Base-by-base conservation (phyloP, 2,329 filamentous ascomycete species). In the Phaeomoniella chlamydospora region DNA sequence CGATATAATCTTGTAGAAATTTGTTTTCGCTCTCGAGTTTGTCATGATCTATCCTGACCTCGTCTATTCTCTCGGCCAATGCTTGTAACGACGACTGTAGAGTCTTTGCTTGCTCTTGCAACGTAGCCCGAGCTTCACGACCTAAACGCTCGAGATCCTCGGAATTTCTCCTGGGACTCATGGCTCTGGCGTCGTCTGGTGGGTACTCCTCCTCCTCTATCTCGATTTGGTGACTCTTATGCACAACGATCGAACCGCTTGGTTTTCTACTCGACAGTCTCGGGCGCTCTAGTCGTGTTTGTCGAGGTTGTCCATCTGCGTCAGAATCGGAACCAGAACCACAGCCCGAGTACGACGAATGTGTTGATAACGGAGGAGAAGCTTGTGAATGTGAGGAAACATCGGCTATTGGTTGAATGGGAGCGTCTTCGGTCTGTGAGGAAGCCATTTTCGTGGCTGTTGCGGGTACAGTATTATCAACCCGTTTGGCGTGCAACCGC, bases 21-120 rank as follows among this genome's bases (percentile, higher is more conserved):
- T 86, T 88, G 68, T 98, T 98, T 57, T 94, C 87, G 57, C 73
- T 90, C 58, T 96, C 87, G 37, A 98, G 75, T 60, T 94, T 94
- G 62, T 94, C 85, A 54, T 98, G 87, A 54, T 96, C 88, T 48
- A 82, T 80, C 57, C 86, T 84, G 44, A 96, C 87, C 18, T 84
- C 83, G 53, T 98, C 90, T 55, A 96, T 92, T 35, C 86, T 81
- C 58, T 94, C 84, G 45, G 94, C 85, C 31, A 96, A 80, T 43
- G 80, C 83, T 42, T 92, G 69, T 19, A 98, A 74, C 17, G 85
- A 93, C 37, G 86, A 83, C 59, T 98, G 90, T 17, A 96, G 67
- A 33, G 76, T 74, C 57, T 85, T 84, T 40, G 88, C 87, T 61
- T 94, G 86, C 70, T 74, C 70, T 51, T 75, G 70, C 42, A 78